phyloP scores from a whole-genome alignment of 2,329 filamentous ascomycete species.

The Colletotrichum orchidophilum region DNA sequence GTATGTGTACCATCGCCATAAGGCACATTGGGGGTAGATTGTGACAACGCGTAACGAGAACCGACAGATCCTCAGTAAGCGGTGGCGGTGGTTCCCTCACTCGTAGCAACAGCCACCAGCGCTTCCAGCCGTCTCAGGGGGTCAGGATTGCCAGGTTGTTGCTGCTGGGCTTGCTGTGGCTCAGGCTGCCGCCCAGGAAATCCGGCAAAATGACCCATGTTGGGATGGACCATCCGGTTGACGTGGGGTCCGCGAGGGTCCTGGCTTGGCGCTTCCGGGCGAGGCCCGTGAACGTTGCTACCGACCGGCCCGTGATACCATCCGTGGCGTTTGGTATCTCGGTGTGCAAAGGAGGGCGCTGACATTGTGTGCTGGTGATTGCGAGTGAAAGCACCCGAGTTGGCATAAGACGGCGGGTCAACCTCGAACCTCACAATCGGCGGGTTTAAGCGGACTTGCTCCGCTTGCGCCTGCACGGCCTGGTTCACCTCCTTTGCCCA shows the following conservation, averaged over 20 bases:
- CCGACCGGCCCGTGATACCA: constrained; percentile 72
- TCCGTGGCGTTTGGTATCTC: constrained; percentile 72
- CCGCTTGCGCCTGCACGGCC: constrained; percentile 64
- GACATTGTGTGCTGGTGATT: constrained; percentile 68
- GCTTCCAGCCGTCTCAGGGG: constrained; percentile 52
- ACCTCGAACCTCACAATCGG: constrained; percentile 65
- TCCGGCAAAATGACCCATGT: constrained; percentile 60
- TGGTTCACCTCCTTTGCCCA: constrained; percentile 68
- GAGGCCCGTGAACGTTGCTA: constrained; percentile 38
- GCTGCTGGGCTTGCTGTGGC: constrained; percentile 35
- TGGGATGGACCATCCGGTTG: constrained; percentile 67
- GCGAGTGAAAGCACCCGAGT: constrained; percentile 25
- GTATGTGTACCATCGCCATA: neutral
- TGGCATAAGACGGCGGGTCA: constrained; percentile 47
- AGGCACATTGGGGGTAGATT: neutral
- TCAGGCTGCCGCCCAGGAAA: constrained; percentile 53
- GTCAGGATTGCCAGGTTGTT: constrained; percentile 38
- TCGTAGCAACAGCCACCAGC: constrained; percentile 55
- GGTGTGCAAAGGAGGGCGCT: constrained; percentile 64
- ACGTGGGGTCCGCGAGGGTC: constrained; percentile 55
- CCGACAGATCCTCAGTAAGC: constrained; percentile 44
- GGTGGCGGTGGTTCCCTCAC: constrained; percentile 53
- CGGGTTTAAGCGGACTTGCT: constrained; percentile 56
- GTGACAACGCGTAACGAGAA: neutral
- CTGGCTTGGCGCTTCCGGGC: constrained; percentile 38